Evolutionary conservation across 2,329 filamentous ascomycete species (phyloP).

Genomic region (Lasiodiplodia sp.): DNA sequence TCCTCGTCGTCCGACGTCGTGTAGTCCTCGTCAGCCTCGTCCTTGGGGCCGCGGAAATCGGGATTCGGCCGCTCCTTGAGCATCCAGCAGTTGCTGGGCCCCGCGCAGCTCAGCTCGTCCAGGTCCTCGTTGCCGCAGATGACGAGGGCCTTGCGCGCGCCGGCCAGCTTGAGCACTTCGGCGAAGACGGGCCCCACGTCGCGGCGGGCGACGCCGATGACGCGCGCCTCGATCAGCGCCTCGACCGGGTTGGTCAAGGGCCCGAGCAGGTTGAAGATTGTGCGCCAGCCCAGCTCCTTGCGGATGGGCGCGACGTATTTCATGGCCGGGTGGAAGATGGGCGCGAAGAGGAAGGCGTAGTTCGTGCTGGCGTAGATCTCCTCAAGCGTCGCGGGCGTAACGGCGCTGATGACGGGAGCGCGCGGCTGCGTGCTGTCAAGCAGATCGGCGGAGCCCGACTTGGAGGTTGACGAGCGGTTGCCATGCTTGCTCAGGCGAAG

Average conservation of each 20-base stretch:
- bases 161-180: constrained; percentile 78
- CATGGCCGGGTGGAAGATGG: constrained; percentile 96
- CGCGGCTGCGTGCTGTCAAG: constrained; percentile 76
- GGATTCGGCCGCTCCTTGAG: constrained; percentile 63
- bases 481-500: constrained; percentile 93
- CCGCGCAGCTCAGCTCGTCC: constrained; percentile 93
- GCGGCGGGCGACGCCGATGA: constrained; percentile 90
- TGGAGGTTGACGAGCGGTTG: constrained; percentile 92
- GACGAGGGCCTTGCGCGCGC: constrained; percentile 82
- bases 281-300: constrained; percentile 88
- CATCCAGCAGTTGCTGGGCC: constrained; percentile 87
- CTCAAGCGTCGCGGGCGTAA: constrained; percentile 74
- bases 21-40: constrained; percentile 50
- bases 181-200: constrained; percentile 90
- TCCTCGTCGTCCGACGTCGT: constrained; percentile 49
- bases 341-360: constrained; percentile 95
- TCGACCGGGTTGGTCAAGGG: constrained; percentile 92
- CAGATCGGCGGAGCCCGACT: constrained; percentile 93
- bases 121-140: constrained; percentile 95
- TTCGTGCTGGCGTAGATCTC: constrained; percentile 80
- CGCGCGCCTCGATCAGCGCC: constrained; percentile 77
- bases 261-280: constrained; percentile 96
- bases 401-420: constrained; percentile 75
- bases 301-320: constrained; percentile 85
- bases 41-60: constrained; percentile 43